phyloP scores from a whole-genome alignment of 805 yeast species.

The Brettanomyces naardenensis region DNA sequence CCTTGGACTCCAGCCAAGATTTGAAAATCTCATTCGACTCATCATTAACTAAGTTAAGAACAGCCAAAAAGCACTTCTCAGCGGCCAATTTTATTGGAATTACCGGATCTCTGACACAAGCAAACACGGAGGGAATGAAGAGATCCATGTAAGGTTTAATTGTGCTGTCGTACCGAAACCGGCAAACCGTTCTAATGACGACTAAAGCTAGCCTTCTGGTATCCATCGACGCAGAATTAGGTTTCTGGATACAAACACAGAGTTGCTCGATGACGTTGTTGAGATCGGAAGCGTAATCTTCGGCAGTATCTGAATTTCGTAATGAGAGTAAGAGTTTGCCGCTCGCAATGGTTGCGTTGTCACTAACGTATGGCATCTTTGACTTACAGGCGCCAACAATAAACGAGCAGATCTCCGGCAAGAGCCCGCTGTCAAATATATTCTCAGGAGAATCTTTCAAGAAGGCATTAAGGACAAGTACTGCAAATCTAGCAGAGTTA shows the following conservation, averaged over 20 bases:
- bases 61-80: slow-evolving; percentile 75
- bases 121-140: slow-evolving; percentile 67
- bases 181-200: slow-evolving; percentile 64
- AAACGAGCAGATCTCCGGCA: slow-evolving; percentile 41
- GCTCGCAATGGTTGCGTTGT: slow-evolving; percentile 68
- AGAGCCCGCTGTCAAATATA: slow-evolving; percentile 44
- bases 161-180: slow-evolving; percentile 44
- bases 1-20: slow-evolving; percentile 49
- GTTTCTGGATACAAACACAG: slow-evolving; percentile 40
- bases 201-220: slow-evolving; percentile 75
- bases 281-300: slow-evolving; percentile 29
- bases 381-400: slow-evolving; percentile 38
- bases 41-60: slow-evolving; percentile 69
- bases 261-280: slow-evolving; percentile 41
- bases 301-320: slow-evolving; percentile 26
- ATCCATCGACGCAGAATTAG: slow-evolving; percentile 59
- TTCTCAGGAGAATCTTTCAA: slow-evolving; percentile 68
- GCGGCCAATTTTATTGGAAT: slow-evolving; percentile 93
- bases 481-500: slow-evolving; percentile 49
- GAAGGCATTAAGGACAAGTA: slow-evolving; percentile 71
- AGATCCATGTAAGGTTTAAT: slow-evolving; percentile 46
- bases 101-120: slow-evolving; percentile 77
- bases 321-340: slow-evolving; percentile 67
- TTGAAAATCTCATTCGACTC: slow-evolving; percentile 43
- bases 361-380: slow-evolving; percentile 47